Evolutionary conservation across 164 flowering plant genomes (phyloP), one percentile per base, ranked within the genome.

Genomic region (Euptelea pleiosperma): DNA sequence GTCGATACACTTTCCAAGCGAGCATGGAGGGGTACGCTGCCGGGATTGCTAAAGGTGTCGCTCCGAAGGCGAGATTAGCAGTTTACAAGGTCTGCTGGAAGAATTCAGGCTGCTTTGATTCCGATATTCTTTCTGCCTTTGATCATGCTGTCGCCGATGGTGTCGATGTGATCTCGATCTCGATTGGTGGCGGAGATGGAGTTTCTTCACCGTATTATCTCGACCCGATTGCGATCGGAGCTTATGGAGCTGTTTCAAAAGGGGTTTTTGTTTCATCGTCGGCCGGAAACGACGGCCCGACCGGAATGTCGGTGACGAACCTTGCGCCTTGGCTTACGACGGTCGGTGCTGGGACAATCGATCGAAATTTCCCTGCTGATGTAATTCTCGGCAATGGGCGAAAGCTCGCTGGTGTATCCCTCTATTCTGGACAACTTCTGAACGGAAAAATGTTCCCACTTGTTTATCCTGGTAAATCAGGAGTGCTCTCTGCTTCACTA

Each of bases 61-160:
- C 98, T 8, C 97, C 97, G 2, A 89, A 93, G 47, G 90, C 96
- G 7, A 70, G 98, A 6, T 14, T 93, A 1, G 97, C 98, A 0
- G 82, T 65, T 0, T 93, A 93, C 68, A 93, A 93, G 64, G 98
- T 93, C 2, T 93, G 97, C 55, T 93, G 98, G 98, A 81, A 76
- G 64, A 52, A 70, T 12, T 52, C 91, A 0, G 98, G 98, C 2
- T 93, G 98, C 58, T 87, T 70, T 65, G 95, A 86, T 57, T 89
- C 97, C 5, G 98, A 93, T 28, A 93, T 93, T 12, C 74, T 93
- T 3, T 88, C 90, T 0, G 98, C 92, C 0, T 89, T 93, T 48
- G 96, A 93, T 41, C 71, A 80, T 7, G 96, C 99, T 2, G 96
- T 88, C 0, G 53, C 72, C 8, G 99, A 93, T 25, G 97, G 99